A percentile compares a stretch with the other conserved stretches of the same genome.
Conservation (phyloP, 441 rosid genomes). For the Adansonia madagascariensis region DNA sequence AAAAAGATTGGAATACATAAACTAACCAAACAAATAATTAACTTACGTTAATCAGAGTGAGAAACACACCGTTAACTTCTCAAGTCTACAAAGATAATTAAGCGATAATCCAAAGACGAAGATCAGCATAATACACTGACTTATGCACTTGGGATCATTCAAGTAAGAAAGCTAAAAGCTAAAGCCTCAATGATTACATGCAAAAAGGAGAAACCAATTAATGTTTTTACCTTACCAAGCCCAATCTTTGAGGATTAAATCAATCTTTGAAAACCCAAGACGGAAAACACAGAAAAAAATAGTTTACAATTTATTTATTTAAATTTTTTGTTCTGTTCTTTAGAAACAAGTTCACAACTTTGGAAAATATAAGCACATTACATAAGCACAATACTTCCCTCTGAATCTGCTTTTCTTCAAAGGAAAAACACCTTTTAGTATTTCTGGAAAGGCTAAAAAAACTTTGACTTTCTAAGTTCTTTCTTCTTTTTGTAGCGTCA, state of each 20-base stretch:
- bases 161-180: neutral
- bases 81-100: constrained; percentile 12
- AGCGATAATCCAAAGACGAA: neutral
- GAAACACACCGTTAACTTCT: neutral
- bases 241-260: neutral
- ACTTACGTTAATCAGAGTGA: neutral
- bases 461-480: neutral
- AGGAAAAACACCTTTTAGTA: neutral
- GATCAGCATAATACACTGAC: neutral
- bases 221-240: neutral
- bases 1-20: neutral
- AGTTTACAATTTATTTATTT: neutral
- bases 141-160: neutral
- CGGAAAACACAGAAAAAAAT: neutral
- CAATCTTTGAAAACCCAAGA: neutral
- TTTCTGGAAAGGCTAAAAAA: neutral
- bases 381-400: neutral
- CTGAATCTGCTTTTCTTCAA: neutral
- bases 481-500: neutral
- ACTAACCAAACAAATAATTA: neutral
- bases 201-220: neutral
- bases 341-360: neutral
- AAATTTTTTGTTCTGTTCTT: neutral
- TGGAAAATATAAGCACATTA: neutral
- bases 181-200: neutral